Evolutionary conservation across 2,329 filamentous ascomycete genomes (phyloP).

Genomic region (Sporothrix phasma): DNA sequence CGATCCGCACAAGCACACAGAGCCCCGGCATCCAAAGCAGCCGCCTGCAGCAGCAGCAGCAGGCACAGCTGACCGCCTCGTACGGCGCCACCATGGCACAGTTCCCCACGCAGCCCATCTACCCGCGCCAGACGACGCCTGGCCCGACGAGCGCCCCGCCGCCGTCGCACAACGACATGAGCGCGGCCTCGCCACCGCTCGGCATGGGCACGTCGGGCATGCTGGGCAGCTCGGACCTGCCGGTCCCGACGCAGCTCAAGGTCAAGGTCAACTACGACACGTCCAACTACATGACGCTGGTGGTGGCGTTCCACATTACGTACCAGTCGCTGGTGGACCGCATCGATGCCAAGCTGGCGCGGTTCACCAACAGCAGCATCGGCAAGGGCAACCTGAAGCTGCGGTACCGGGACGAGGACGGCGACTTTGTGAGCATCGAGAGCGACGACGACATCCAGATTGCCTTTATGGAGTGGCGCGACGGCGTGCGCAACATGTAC

Average conservation of each 20-base stretch:
- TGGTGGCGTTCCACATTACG: slow-evolving; percentile 89
- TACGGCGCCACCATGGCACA: slow-evolving; percentile 44
- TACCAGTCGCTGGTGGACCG: slow-evolving; percentile 90
- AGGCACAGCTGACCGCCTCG: slow-evolving; percentile 31
- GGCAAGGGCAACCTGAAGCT: slow-evolving; percentile 73
- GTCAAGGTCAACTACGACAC: slow-evolving; percentile 85
- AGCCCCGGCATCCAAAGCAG: slow-evolving; percentile 60
- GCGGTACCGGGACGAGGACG: slow-evolving; percentile 85
- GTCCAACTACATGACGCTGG: slow-evolving; percentile 86
- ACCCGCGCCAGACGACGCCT: slow-evolving; percentile 38
- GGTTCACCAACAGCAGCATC: slow-evolving; percentile 77
- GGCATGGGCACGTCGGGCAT: slow-evolving; percentile 26
- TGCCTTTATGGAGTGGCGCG: slow-evolving; percentile 89
- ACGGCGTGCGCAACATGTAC: slow-evolving; percentile 48
- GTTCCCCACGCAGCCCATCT: slow-evolving; percentile 46
- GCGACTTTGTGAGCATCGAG: slow-evolving; percentile 86
- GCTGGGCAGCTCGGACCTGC: slow-evolving; percentile 32
- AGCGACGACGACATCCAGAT: slow-evolving; percentile 95
- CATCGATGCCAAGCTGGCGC: slow-evolving; percentile 87
- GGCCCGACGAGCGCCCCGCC: slow-evolving; percentile 24
- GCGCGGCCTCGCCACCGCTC: slow-evolving; percentile 24
- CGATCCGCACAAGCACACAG: slow-evolving; percentile 58
- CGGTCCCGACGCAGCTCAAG: slow-evolving; percentile 68
- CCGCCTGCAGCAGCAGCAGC: slow-evolving; percentile 37
- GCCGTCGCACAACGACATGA: slow-evolving; percentile 24